Conservation (phyloP, 2,329 filamentous ascomycete species). For the Blastomyces parvus region DNA sequence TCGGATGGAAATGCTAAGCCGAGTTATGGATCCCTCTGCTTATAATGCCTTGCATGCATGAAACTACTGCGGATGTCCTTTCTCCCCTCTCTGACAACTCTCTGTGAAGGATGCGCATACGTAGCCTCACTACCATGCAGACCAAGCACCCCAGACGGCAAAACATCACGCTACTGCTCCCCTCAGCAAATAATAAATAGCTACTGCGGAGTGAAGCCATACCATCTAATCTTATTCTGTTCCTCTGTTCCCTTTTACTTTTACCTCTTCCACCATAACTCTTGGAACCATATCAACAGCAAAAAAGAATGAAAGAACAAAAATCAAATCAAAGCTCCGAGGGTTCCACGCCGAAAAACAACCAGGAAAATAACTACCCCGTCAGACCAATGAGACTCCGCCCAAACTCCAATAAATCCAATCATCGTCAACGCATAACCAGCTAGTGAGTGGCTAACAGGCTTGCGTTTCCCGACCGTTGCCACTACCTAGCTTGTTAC, state of each 20-base stretch:
- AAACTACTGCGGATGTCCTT: not conserved
- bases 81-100: not conserved
- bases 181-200: not conserved
- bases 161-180: not conserved
- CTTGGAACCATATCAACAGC: not conserved
- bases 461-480: not conserved
- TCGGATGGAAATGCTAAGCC: not conserved
- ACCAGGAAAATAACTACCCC: not conserved
- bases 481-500: not conserved
- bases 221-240: not conserved
- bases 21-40: not conserved
- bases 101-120: not conserved
- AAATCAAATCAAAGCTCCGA: not conserved
- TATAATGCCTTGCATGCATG: constrained; percentile 5
- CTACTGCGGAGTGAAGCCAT: not conserved
- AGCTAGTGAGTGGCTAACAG: not conserved
- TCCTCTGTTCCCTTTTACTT: not conserved
- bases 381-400: not conserved
- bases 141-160: not conserved
- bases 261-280: not conserved
- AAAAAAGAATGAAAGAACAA: not conserved
- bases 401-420: constrained; percentile 2
- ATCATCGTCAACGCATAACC: not conserved
- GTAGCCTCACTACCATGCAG: not conserved
- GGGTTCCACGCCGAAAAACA: not conserved